Conservation (phyloP, 1,284 basidiomycete genomes). For the Ganoderma meredithae region DNA sequence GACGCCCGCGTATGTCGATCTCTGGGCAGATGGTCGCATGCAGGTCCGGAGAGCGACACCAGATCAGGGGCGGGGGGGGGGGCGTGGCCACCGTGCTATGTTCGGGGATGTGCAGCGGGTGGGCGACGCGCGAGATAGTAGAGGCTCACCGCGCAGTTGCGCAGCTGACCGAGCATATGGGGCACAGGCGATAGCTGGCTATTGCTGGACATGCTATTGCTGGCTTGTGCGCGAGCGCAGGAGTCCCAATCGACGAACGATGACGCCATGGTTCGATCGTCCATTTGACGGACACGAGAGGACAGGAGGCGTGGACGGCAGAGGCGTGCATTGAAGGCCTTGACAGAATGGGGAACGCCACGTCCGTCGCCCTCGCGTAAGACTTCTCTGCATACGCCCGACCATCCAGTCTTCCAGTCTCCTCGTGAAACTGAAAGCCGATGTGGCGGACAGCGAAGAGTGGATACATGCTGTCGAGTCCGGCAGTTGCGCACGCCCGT, state of each 20-base stretch:
- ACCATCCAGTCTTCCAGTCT: constrained; percentile 1
- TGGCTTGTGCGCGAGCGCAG: constrained; percentile 4
- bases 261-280: constrained; percentile 5
- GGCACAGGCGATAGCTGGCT: not conserved
- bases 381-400: constrained; percentile 2
- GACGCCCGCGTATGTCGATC: constrained; percentile 15
- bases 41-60: not conserved
- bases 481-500: not conserved
- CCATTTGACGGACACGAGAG: not conserved
- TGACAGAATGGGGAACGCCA: not conserved
- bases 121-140: constrained; percentile 5
- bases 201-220: not conserved
- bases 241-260: not conserved
- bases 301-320: not conserved
- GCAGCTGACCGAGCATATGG: constrained; percentile 23
- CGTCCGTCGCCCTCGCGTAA: not conserved
- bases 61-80: constrained; percentile 7
- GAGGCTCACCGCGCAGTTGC: constrained; percentile 7
- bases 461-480: not conserved
- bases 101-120: constrained; percentile 16
- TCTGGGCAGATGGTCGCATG: constrained; percentile 21
- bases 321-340: not conserved
- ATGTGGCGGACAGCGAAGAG: not conserved
- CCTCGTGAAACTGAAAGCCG: not conserved
- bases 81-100: constrained; percentile 22